Evolutionary conservation across 2,329 filamentous ascomycete genomes (phyloP), one percentile per base, ranked within the genome.

Genomic region (Ceratocystis alfenasii): DNA sequence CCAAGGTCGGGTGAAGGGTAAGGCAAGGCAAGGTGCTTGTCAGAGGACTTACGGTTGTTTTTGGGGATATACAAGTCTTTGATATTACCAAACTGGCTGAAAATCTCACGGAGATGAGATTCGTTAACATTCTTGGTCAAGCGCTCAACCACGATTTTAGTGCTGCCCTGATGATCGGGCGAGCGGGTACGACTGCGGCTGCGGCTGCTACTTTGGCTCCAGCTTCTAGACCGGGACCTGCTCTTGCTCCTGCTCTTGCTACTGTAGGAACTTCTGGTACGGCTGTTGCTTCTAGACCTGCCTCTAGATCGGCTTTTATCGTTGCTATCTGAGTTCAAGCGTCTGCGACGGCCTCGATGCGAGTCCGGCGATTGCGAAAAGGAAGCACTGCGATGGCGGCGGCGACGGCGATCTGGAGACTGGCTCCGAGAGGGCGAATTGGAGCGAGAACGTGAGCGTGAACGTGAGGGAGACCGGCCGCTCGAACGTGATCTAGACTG

Each of bases 41-140:
- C 36, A 41, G 61, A 65, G 8, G 25, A 68, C 85, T 75, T 80
- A 94, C 90, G 94, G 70, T 87, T 83, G 73, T 95, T 96, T 76
- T 96, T 85, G 2, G 94, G 94, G 70, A 99, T 83, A 72, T 96
- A 90, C 25, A 99, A 79, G 70, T 94, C 90, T 71, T 87, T 83
- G 70, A 99, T 95, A 22, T 82, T 81, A 63, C 94, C 94, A 74
- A 94, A 99, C 46, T 84, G 82, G 62, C 89, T 88, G 73, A 99
- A 99, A 68, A 99, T 96, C 74, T 99, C 94, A 70, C 85, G 83
- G 5, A 99, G 79, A 72, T 99, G 94, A 20, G 83, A 83, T 74
- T 93, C 89, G 67, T 89, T 95, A 71, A 99, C 87, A 72, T 96
- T 97, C 75, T 95, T 96, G 3, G 93, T 95, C 72, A 99, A 81